These are phyloP conservation scores for Trichoderma semiorbis DNA, from an alignment of 2,329 filamentous ascomycete species.

Conservation along the genomic window DNA sequence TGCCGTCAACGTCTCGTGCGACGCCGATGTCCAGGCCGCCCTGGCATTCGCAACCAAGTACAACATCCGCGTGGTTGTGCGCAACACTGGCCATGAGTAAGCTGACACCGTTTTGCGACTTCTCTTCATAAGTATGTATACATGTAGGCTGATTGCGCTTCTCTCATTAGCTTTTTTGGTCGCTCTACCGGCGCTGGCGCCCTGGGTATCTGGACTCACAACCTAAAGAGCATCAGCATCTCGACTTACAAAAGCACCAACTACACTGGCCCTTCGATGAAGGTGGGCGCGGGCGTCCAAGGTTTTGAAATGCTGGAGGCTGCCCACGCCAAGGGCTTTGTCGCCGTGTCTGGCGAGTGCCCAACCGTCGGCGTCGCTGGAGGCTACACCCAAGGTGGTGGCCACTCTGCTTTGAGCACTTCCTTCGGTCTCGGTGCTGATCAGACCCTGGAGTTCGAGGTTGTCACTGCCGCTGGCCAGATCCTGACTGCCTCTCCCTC, in stretches of 20 bases:
- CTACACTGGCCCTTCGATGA: conserved; percentile 51
- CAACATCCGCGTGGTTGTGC: conserved; percentile 50
- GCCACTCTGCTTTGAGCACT: conserved; percentile 50
- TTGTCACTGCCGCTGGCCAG: conserved; percentile 49
- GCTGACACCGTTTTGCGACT: background rate
- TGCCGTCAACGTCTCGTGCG: conserved; percentile 31
- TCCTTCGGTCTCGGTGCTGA: conserved; percentile 57
- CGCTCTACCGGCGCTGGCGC: conserved; percentile 53
- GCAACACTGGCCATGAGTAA: conserved; percentile 53
- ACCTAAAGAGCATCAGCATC: conserved; percentile 40
- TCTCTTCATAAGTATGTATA: background rate
- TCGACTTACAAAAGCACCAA: conserved; percentile 37
- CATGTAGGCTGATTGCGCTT: background rate
- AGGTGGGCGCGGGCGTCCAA: conserved; percentile 52
- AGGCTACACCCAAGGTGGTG: conserved; percentile 59
- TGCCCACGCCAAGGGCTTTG: conserved; percentile 44
- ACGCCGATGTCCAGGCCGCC: conserved; percentile 32
- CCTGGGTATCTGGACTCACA: conserved; percentile 42
- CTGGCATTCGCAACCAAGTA: conserved; percentile 30
- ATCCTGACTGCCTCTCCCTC: conserved; percentile 43
- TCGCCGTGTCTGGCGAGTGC: conserved; percentile 55
- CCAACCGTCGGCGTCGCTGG: conserved; percentile 56
- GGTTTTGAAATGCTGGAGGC: conserved; percentile 45
- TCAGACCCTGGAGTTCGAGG: conserved; percentile 51
- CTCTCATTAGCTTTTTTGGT: conserved; percentile 34